These are phyloP conservation scores for Cladosporium sphaerospermum DNA, from an alignment of 2,329 filamentous ascomycete genomes.

Conservation along the genomic window DNA sequence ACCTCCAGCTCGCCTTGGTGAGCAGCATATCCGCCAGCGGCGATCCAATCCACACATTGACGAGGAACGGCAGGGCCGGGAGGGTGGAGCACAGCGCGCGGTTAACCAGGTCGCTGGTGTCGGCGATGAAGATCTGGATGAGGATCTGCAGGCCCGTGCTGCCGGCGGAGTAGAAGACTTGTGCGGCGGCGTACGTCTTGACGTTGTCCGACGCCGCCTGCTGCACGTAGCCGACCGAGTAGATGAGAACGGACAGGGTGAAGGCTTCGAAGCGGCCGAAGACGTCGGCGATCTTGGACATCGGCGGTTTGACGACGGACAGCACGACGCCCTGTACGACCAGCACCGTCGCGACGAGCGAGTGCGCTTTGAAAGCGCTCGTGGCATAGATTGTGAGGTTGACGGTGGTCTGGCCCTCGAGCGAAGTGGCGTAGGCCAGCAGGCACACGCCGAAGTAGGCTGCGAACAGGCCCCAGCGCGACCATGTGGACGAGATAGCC, in stretches of 20 bases:
- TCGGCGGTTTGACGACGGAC: conserved; percentile 54
- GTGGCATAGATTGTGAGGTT: conserved; percentile 60
- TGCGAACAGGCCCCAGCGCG: conserved; percentile 39
- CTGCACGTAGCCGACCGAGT: conserved; percentile 52
- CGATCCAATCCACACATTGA: conserved; percentile 57
- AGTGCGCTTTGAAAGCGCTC: conserved; percentile 58
- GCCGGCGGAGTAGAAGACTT: conserved; percentile 58
- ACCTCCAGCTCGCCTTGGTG: conserved; percentile 48
- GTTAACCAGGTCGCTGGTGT: conserved; percentile 55
- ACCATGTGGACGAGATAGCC: conserved; percentile 45
- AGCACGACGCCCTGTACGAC: conserved; percentile 61
- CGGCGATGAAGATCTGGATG: conserved; percentile 60
- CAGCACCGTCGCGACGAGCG: conserved; percentile 58
- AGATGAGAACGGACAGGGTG: conserved; percentile 47
- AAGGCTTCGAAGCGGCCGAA: conserved; percentile 58
- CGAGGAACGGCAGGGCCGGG: conserved; percentile 54
- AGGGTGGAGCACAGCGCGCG: conserved; percentile 55
- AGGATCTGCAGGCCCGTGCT: conserved; percentile 55
- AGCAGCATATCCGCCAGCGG: conserved; percentile 46
- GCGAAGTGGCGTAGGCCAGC: conserved; percentile 59
- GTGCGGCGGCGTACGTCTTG: conserved; percentile 48
- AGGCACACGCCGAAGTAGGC: conserved; percentile 40
- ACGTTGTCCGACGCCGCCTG: conserved; percentile 52
- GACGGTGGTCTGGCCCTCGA: conserved; percentile 58
- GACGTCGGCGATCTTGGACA: conserved; percentile 57